These are phyloP conservation scores for Botryotinia narcissicola DNA, from an alignment of 2,329 filamentous ascomycete species.

Conservation along the genomic window DNA sequence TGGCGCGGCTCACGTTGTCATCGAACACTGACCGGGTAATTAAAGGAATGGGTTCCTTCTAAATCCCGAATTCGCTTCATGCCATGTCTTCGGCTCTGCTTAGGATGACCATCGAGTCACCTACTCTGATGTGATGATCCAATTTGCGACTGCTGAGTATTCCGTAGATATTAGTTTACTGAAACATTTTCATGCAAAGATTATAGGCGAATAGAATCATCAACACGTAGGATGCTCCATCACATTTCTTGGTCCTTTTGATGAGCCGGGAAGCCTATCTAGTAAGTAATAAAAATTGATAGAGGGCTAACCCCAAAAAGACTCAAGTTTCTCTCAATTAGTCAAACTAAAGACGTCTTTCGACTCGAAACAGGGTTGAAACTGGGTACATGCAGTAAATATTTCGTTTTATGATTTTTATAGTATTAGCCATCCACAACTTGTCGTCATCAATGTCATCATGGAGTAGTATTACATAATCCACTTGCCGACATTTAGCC, in stretches of 20 bases:
- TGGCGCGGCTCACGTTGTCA: no score
- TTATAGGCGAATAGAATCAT: neutral
- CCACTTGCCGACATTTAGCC: neutral
- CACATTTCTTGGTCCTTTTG: neutral
- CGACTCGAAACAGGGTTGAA: neutral
- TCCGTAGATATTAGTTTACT: neutral
- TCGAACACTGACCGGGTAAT: neutral
- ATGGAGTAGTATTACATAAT: conserved; percentile 2
- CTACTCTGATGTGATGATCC: neutral
- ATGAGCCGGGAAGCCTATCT: neutral
- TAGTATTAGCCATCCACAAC: neutral
- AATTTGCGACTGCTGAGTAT: neutral
- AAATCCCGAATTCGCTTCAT: neutral
- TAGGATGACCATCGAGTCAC: neutral
- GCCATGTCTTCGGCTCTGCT: neutral
- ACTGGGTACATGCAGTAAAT: neutral
- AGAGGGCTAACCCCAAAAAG: neutral
- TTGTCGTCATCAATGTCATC: neutral
- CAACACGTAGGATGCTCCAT: neutral
- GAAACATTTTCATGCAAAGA: neutral
- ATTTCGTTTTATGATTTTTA: no score
- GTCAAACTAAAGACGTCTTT: neutral
- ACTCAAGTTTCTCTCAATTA: neutral
- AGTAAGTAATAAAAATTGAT: neutral
- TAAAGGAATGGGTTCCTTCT: neutral